Evolutionary conservation across 116 monocot species (phyloP), one percentile per base, ranked within the genome.

Genomic region (Posidonia oceanica): DNA sequence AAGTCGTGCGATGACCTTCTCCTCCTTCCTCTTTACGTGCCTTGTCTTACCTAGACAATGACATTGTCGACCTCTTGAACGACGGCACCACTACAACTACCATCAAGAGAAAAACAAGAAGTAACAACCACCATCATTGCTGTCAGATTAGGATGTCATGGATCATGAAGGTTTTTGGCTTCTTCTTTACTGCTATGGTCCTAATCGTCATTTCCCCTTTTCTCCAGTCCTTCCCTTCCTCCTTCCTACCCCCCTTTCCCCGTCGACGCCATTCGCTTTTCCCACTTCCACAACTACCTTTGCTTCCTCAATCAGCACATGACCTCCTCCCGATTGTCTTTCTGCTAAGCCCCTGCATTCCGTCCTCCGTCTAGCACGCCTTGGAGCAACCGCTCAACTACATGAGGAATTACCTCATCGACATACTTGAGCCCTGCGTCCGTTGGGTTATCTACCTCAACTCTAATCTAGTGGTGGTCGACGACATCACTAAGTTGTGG

Each of bases 371-470:
- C 20, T 72, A 86, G 62, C 80, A 80, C 21, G 88, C 88, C 3
- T 78, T 93, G 15, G 92, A 93, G 75, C 88, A 93, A 63, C 88
- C 92, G 54, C 86, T 93, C 60, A 93, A 93, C 81, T 91, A 93
- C 69, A 88, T 86, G 13, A 71, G 88, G 48, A 93, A 93, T 73
- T 93, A 93, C 84, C 86, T 88, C 48, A 86, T 80, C 36, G 88
- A 86, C 70, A 71, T 93, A 36, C 86, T 93, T 14, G 76, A 82
- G 64, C 76, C 88, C 15, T 86, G 88, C 76, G 74, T 74, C 29
- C 77, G 76, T 12, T 84, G 89, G 16, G 89, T 93, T 14, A 93
- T 93, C 67, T 93, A 93, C 79, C 87, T 93, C 23, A 89, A 93
- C 71, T 93, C 89, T 39, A 91, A 96, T 71, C 82, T 91, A 51